phyloP scores from a whole-genome alignment of 1,284 basidiomycete species.

The Neonothopanus nambi region DNA sequence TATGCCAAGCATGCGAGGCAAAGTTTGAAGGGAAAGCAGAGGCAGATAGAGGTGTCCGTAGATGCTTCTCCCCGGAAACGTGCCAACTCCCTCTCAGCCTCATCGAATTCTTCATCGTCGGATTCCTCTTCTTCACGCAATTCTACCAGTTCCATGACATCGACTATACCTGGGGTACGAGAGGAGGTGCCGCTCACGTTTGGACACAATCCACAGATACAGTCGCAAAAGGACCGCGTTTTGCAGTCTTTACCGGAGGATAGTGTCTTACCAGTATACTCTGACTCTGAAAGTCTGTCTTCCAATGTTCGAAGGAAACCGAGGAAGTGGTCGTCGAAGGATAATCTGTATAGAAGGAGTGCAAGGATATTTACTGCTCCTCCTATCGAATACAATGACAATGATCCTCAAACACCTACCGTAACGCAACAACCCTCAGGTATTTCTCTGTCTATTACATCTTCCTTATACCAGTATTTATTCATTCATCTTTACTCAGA shows the following conservation, averaged over 20 bases:
- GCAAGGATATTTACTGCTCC: conserved; percentile 27
- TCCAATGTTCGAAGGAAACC: conserved; percentile 21
- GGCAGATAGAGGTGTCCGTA: neutral
- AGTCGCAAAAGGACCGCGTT: conserved; percentile 14
- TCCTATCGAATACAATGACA: conserved; percentile 10
- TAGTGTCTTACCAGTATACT: conserved; percentile 32
- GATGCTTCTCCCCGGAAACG: neutral
- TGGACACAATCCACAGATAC: conserved; percentile 45
- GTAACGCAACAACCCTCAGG: conserved; percentile 18
- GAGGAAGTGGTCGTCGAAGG: conserved; percentile 24
- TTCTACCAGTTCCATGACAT: conserved; percentile 29
- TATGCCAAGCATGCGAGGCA: conserved; percentile 3
- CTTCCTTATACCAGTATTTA: conserved; percentile 3
- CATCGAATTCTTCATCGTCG: conserved; percentile 19
- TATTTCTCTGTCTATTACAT: neutral
- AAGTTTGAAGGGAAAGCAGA: conserved; percentile 20
- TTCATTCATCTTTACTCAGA: conserved; percentile 10
- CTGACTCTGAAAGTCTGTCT: conserved; percentile 18
- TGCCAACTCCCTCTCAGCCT: conserved; percentile 3
- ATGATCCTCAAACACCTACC: conserved; percentile 7
- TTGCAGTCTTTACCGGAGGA: conserved; percentile 56
- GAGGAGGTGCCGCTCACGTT: conserved; percentile 46
- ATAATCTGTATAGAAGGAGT: conserved; percentile 15
- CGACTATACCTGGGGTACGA: conserved; percentile 26
- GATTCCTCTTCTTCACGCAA: conserved; percentile 19